Evolutionary conservation across 768 basidiomycete species (phyloP).

Genomic region (Russula sp.): DNA sequence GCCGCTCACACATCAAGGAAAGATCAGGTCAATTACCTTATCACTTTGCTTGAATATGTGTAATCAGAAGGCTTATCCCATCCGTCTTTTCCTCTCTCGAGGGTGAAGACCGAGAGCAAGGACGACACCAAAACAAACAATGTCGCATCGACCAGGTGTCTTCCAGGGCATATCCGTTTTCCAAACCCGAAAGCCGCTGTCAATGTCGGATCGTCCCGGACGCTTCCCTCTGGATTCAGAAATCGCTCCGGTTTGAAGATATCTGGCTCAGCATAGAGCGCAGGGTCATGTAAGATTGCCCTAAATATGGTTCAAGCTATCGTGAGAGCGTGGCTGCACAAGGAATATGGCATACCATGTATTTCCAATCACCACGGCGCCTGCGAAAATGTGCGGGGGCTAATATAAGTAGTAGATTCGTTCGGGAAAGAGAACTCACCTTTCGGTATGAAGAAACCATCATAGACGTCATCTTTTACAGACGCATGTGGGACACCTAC

Average conservation of each 20-base stretch:
- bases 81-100: not conserved
- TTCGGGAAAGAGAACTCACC: too few species aligned
- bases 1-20: not conserved
- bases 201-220: not conserved
- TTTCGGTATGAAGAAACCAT: too few species aligned
- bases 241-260: not conserved
- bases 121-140: not conserved
- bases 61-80: not conserved
- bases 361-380: too few species aligned
- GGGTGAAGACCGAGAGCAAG: not conserved
- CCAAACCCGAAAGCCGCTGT: not conserved
- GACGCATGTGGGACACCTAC: too few species aligned
- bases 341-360: too few species aligned
- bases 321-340: too few species aligned
- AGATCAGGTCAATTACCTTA: not conserved
- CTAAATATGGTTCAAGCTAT: not conserved
- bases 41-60: not conserved
- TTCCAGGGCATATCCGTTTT: not conserved
- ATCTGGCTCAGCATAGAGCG: not conserved
- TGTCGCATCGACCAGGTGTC: not conserved
- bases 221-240: not conserved
- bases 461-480: too few species aligned
- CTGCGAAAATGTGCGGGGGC: too few species aligned
- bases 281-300: not conserved
- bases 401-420: too few species aligned